Evolutionary conservation across 768 basidiomycete species (phyloP).

Genomic region (Leccinum imitatum): DNA sequence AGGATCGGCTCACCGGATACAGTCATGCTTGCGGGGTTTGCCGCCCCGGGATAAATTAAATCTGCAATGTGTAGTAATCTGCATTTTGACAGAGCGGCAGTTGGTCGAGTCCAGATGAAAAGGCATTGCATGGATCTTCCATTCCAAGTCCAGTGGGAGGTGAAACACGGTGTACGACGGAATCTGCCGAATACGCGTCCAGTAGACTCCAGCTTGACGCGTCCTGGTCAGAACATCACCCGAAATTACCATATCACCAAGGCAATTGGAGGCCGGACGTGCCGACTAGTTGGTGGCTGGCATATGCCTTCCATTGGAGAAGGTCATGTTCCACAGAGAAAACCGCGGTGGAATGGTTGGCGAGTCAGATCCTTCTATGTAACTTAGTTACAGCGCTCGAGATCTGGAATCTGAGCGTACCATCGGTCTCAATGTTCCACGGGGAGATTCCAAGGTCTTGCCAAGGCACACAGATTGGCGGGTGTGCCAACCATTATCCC

Average conservation of each 20-base stretch:
- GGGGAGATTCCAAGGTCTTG: neutral
- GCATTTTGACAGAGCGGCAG: neutral
- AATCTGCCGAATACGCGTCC: neutral
- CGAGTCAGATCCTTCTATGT: neutral
- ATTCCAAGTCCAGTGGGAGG: neutral
- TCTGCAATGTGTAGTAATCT: neutral
- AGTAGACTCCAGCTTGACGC: neutral
- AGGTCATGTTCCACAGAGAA: slow-evolving; percentile 1
- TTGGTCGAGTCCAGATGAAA: neutral
- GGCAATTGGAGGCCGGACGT: neutral
- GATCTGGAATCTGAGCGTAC: neutral
- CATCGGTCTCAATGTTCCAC: neutral
- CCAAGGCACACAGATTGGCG: neutral
- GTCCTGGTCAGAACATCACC: neutral
- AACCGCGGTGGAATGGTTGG: no score
- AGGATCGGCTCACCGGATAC: no score
- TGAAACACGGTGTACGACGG: neutral
- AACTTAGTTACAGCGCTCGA: neutral
- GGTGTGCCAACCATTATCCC: neutral
- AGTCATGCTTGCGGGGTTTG: neutral
- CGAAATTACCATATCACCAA: neutral
- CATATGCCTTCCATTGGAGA: neutral
- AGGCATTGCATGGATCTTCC: neutral
- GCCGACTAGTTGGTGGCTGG: no score
- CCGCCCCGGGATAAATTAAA: neutral